Percentiles rank a stretch among this genome's conserved stretches.
These are phyloP conservation scores for Dioscorea alata DNA, from an alignment of 106 monocot species.

Conservation along the genomic window DNA sequence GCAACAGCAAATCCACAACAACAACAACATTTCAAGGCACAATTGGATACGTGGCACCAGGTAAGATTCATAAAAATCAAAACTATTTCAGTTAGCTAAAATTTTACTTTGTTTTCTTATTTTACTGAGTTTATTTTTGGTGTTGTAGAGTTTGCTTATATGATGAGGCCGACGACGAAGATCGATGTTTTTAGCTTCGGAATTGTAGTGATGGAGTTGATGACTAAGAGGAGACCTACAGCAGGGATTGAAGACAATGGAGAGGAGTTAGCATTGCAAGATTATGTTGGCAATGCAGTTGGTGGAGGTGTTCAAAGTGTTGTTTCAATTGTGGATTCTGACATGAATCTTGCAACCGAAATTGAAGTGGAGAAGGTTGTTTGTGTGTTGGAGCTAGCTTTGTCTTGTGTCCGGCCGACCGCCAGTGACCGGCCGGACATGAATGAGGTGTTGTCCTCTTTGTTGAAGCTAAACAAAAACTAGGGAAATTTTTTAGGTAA, in stretches of 20 bases:
- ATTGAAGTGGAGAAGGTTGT: constrained; percentile 37
- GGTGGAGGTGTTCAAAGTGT: constrained; percentile 23
- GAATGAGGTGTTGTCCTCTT: constrained; percentile 35
- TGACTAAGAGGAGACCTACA: constrained; percentile 71
- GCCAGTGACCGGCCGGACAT: constrained; percentile 72
- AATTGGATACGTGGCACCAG: constrained; percentile 94
- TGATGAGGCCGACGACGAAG: constrained; percentile 71
- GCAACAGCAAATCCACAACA: constrained; percentile 22
- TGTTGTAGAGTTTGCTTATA: constrained; percentile 68
- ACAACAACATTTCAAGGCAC: constrained; percentile 81
- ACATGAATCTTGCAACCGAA: constrained; percentile 24
- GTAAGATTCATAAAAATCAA: constrained; percentile 16
- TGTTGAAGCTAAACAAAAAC: constrained; percentile 31
- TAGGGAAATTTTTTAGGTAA: too few species aligned
- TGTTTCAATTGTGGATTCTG: constrained; percentile 36
- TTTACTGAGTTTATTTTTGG: background rate
- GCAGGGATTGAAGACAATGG: constrained; percentile 30
- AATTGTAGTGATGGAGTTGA: constrained; percentile 65
- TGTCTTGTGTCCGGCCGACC: constrained; percentile 43
- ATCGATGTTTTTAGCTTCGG: constrained; percentile 91
- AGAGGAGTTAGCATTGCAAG: constrained; percentile 30
- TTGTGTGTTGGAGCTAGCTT: constrained; percentile 41
- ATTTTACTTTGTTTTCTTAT: background rate
- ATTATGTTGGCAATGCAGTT: constrained; percentile 56
- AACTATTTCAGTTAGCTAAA: too few species aligned